phyloP scores from a whole-genome alignment of 2,329 filamentous ascomycete species.

The Chrysoporthe puriensis region DNA sequence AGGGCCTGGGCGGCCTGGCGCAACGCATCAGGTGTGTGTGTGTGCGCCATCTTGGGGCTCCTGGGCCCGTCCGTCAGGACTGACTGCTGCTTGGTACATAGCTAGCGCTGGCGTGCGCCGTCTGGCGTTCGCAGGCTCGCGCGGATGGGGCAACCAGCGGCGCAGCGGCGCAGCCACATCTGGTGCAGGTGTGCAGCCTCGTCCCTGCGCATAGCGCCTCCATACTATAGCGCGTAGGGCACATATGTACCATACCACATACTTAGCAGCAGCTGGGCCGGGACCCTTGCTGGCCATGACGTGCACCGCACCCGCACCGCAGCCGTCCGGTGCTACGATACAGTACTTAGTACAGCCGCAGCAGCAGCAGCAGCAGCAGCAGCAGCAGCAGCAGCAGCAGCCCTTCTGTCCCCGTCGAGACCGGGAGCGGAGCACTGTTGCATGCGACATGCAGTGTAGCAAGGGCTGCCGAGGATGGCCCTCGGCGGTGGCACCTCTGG shows the following conservation, averaged over 20 bases:
- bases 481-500: slow-evolving; percentile 7
- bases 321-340: slow-evolving; percentile 1
- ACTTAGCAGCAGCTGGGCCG: neutral
- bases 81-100: neutral
- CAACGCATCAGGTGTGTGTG: slow-evolving; percentile 3
- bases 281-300: slow-evolving; percentile 2
- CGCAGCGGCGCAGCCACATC: neutral
- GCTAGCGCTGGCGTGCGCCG: slow-evolving; percentile 16
- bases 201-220: neutral
- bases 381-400: neutral
- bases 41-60: neutral
- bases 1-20: neutral
- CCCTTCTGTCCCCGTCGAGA: neutral
- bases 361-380: neutral
- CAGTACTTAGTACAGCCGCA: neutral
- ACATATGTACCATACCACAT: neutral
- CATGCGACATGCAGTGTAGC: slow-evolving; percentile 10
- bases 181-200: neutral
- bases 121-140: slow-evolving; percentile 10
- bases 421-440: neutral
- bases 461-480: slow-evolving; percentile 5
- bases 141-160: neutral
- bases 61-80: neutral
- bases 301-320: slow-evolving; percentile 5
- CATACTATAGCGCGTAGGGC: neutral